Conservation (phyloP, 257 asterid species). For the Lantana camara region DNA sequence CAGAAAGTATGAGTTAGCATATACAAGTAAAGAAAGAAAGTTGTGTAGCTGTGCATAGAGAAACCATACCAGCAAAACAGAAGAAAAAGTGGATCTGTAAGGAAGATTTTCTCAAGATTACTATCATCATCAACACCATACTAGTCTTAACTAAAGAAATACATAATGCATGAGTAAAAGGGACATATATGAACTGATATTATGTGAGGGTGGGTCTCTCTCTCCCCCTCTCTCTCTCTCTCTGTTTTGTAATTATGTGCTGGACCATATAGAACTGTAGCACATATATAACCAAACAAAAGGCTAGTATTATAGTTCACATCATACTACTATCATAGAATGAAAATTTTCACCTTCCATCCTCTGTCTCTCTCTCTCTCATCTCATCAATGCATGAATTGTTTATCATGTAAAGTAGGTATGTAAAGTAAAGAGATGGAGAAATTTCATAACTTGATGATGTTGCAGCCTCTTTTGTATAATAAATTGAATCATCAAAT, state of each 20-base stretch:
- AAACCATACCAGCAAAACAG: slow-evolving; percentile 46
- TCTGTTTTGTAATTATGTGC: slow-evolving; percentile 52
- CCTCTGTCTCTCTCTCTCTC: slow-evolving; percentile 3
- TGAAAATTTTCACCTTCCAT: slow-evolving; percentile 18
- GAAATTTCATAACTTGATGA: no score
- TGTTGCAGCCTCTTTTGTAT: no score
- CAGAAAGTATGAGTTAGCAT: slow-evolving; percentile 67
- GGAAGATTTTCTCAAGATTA: slow-evolving; percentile 62
- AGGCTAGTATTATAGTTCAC: slow-evolving; percentile 38
- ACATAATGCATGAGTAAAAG: slow-evolving; percentile 64
- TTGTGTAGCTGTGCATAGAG: slow-evolving; percentile 58
- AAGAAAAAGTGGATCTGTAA: slow-evolving; percentile 44
- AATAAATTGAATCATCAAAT: no score
- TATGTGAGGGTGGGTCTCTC: slow-evolving; percentile 58
- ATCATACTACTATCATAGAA: slow-evolving; percentile 26
- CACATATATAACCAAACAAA: slow-evolving; percentile 34
- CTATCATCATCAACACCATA: slow-evolving; percentile 63
- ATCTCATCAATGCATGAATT: background rate
- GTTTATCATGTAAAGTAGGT: background rate
- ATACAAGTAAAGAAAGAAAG: slow-evolving; percentile 40
- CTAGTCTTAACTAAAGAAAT: slow-evolving; percentile 34
- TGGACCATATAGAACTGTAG: slow-evolving; percentile 59
- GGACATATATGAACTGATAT: slow-evolving; percentile 58
- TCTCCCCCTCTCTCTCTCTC: slow-evolving; percentile 38
- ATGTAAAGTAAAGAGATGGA: background rate